Conservation (phyloP, 2,329 filamentous ascomycete genomes). For the Penicillium brasilianum region DNA sequence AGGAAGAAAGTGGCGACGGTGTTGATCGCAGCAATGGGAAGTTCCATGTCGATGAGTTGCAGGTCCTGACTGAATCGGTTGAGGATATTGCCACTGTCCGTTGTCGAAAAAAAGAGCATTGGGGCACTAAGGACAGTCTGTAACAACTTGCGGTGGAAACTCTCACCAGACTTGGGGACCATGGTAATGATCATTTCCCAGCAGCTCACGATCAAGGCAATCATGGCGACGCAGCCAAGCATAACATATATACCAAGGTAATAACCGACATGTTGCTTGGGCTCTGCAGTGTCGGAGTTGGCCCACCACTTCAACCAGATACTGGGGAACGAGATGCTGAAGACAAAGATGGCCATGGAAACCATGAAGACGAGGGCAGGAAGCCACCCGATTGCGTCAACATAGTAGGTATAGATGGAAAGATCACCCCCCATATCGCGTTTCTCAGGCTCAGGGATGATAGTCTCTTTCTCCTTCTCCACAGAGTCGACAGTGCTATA, state of each 20-base stretch:
- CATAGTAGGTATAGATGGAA: conserved; percentile 50
- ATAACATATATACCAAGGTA: conserved; percentile 49
- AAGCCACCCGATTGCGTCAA: conserved; percentile 45
- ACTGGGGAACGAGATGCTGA: conserved; percentile 49
- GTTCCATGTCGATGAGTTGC: conserved; percentile 51
- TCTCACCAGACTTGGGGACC: conserved; percentile 58
- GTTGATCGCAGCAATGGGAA: conserved; percentile 49
- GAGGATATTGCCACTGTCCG: conserved; percentile 48
- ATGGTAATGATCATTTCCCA: conserved; percentile 59
- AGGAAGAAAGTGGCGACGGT: conserved; percentile 42
- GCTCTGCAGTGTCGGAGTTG: conserved; percentile 41
- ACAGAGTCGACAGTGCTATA: conserved; percentile 25
- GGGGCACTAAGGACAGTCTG: conserved; percentile 54
- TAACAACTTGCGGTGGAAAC: conserved; percentile 56
- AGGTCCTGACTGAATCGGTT: conserved; percentile 54
- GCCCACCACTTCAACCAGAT: conserved; percentile 53
- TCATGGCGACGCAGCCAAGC: conserved; percentile 45
- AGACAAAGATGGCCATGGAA: conserved; percentile 45
- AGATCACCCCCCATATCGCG: conserved; percentile 48
- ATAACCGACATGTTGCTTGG: conserved; percentile 41
- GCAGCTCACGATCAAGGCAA: conserved; percentile 43
- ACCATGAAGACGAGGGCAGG: conserved; percentile 44
- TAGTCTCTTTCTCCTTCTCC: conserved; percentile 27
- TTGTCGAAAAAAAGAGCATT: conserved; percentile 50
- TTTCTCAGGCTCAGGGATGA: conserved; percentile 33